Percentiles rank a stretch among this genome's conserved stretches.
These are phyloP conservation scores for Rubroboletus pulcherrimus DNA, from an alignment of 768 basidiomycete genomes.

Conservation along the genomic window DNA sequence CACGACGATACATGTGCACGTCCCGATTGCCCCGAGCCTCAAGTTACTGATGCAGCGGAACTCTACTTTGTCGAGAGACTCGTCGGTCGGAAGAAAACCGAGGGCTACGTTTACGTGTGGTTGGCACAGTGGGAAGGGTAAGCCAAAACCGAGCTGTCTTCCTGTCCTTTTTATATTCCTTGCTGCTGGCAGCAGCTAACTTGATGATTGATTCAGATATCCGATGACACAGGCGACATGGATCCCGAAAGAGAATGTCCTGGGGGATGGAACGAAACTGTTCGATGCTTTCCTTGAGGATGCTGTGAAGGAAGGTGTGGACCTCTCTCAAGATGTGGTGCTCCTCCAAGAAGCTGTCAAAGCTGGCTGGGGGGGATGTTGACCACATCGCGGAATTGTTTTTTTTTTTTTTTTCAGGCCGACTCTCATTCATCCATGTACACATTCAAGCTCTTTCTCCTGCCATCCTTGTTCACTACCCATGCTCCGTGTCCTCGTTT, in stretches of 20 bases:
- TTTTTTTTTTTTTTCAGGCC: background rate
- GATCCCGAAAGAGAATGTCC: conserved; percentile 29
- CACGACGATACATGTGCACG: conserved; percentile 20
- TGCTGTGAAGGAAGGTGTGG: conserved; percentile 14
- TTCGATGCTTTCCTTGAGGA: conserved; percentile 17
- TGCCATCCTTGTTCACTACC: background rate
- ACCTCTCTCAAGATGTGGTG: conserved; percentile 16
- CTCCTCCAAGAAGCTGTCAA: conserved; percentile 23
- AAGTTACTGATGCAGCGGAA: conserved; percentile 1
- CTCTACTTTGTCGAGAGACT: conserved; percentile 27
- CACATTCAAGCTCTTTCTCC: background rate
- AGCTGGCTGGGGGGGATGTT: conserved; percentile 12
- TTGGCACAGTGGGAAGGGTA: conserved; percentile 35
- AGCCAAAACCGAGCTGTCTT: background rate
- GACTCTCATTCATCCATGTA: background rate
- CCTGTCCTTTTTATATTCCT: background rate
- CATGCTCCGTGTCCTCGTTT: background rate
- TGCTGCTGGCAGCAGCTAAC: background rate
- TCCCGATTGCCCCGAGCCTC: conserved; percentile 23
- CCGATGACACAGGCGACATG: conserved; percentile 28
- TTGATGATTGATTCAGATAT: conserved; percentile 11
- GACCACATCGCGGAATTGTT: background rate
- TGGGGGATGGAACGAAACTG: conserved; percentile 15
- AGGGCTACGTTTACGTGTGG: conserved; percentile 20
- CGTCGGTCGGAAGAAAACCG: conserved; percentile 23